These are phyloP conservation scores for sunflower (Helianthus annuus) DNA, from an alignment of 129 eudicot genomes.

Conservation along the genomic window DNA sequence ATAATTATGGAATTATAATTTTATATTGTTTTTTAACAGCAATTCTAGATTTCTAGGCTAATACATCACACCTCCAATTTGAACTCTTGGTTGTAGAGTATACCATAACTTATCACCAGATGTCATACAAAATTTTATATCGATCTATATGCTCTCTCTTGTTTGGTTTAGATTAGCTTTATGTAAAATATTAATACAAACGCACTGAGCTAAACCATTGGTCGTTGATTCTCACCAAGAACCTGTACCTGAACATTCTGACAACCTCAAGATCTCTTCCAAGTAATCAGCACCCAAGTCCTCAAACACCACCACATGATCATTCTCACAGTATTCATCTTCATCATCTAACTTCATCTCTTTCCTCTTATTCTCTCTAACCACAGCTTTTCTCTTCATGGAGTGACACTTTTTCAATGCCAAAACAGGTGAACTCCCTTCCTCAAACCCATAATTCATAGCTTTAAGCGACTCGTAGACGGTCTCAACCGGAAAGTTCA, in stretches of 20 bases:
- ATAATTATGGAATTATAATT: no score
- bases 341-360: slow-evolving; percentile 13
- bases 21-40: no score
- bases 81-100: no score
- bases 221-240: slow-evolving; percentile 25
- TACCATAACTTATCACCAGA: no score
- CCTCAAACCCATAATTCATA: slow-evolving; percentile 37
- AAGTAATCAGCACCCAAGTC: slow-evolving; percentile 56
- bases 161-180: no score
- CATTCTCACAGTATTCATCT: neutral
- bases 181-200: neutral
- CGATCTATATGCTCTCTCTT: no score
- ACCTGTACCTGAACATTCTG: slow-evolving; percentile 30
- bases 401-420: slow-evolving; percentile 52
- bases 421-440: slow-evolving; percentile 52
- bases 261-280: slow-evolving; percentile 50
- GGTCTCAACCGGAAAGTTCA: slow-evolving; percentile 45
- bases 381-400: slow-evolving; percentile 32
- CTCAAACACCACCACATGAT: slow-evolving; percentile 42
- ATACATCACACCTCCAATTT: no score
- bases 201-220: slow-evolving; percentile 24
- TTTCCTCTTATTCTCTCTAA: slow-evolving; percentile 29
- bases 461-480: slow-evolving; percentile 48
- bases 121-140: no score
- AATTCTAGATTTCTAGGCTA: no score